A percentile compares a stretch with the other conserved stretches of the same genome.
phyloP scores from a whole-genome alignment of 2,329 filamentous ascomycete genomes.

The Talaromyces sp. region DNA sequence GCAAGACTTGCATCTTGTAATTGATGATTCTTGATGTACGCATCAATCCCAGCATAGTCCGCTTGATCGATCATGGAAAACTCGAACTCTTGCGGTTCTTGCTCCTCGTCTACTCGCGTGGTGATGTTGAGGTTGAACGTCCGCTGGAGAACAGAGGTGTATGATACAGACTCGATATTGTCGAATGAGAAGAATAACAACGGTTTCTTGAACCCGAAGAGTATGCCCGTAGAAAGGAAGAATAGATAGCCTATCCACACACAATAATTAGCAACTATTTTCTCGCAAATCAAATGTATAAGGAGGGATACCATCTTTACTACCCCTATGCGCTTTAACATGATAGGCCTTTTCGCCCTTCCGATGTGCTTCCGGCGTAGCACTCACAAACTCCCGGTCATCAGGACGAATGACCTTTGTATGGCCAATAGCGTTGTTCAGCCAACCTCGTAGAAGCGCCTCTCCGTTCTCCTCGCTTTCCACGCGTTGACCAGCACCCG shows the following conservation, averaged over 20 bases:
- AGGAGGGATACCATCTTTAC: conserved; percentile 58
- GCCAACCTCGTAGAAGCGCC: conserved; percentile 41
- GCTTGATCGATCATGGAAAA: conserved; percentile 66
- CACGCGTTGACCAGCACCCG: conserved; percentile 45
- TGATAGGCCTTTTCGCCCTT: conserved; percentile 64
- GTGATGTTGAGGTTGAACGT: conserved; percentile 65
- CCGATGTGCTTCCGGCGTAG: conserved; percentile 59
- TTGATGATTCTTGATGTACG: conserved; percentile 60
- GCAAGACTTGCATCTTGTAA: conserved; percentile 65
- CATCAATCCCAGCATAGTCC: conserved; percentile 61
- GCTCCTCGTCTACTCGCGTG: conserved; percentile 37
- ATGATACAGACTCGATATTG: conserved; percentile 59
- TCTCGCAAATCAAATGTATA: not conserved
- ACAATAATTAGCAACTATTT: conserved; percentile 10
- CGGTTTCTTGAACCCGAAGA: conserved; percentile 67
- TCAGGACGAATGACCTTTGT: conserved; percentile 54
- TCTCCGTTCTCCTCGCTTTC: conserved; percentile 48
- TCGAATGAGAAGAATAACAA: conserved; percentile 62
- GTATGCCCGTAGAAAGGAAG: conserved; percentile 60
- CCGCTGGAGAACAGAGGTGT: conserved; percentile 63
- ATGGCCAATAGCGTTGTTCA: conserved; percentile 51
- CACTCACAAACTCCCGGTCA: conserved; percentile 59
- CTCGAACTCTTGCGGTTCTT: conserved; percentile 57
- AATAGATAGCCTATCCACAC: conserved; percentile 56
- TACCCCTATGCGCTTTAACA: conserved; percentile 63